Evolutionary conservation across 768 basidiomycete genomes (phyloP), one percentile per base, ranked within the genome.

Genomic region (Clavulina sp.): DNA sequence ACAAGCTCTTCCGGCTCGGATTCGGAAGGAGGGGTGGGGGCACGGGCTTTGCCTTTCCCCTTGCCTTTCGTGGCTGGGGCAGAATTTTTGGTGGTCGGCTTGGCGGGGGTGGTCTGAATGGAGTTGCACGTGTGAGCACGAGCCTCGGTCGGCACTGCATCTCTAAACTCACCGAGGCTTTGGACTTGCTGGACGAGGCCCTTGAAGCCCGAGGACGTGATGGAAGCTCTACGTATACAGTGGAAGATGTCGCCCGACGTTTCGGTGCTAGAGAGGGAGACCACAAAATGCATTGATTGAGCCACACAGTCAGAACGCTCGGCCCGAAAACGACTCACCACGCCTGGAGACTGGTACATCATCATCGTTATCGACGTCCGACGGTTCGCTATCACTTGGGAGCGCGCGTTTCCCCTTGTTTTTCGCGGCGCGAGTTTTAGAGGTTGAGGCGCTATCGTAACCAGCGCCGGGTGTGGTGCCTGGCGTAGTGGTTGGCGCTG

Each of bases 361-460:
- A 31, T 49, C 34, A 41, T 49, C 21, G 36, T 9, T 5, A 34
- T 36, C 4, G 41, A 52, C 21, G 19, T 16, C 46, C 36, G 19
- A 38, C 16, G 32, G 38, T 13, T 9, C 32, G 4, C 31, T 21
- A 28, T 40, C 29, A 50, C n/a, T 32, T 13, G 48, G 9, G 6
- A 9, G 5, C 16, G 19, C 5, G 16, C 23, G 50, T 30, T 52
- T 54, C 26, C 40, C 50, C 33, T 54, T 54, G 32, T 29, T 41
- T 38, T 51, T 54, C 16, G 48, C 53, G 34, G 34, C 34, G 19
- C 34, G 34, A 19, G 43, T 28, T 46, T 46, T 46, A 28, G 43
- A 24, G 9, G 13, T 24, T 46, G 16, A 46, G 9, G n/a, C n/a
- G n/a, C n/a, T n/a, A n/a, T n/a, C n/a, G n/a, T 46, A 9, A 38